Base-by-base conservation (phyloP, 768 basidiomycete genomes). In the Collybia sordida region DNA sequence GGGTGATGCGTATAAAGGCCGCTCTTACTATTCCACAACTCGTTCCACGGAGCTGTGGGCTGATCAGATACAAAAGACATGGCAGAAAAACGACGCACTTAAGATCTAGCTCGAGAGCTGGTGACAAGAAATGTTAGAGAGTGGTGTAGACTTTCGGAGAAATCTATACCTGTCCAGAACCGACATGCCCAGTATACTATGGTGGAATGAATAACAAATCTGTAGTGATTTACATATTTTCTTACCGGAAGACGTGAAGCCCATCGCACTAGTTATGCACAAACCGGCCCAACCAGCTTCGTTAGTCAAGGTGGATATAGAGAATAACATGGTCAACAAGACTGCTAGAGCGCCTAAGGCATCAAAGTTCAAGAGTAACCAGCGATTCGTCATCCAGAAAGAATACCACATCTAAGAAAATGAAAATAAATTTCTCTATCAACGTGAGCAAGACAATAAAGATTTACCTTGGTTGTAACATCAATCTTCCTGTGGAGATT, bases 341-440 rank as follows among this genome's bases (percentile, higher is more conserved):
- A 93, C 86, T 1, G 85, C 81, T 41, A 85, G 49, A 23, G 81
- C 88, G 23, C 91, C 90, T 8, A 95, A 78, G 1, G 73, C 56
- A 64, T 97, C 93, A 61, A 93, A 95, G 53, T 89, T 84, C 49
- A 95, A 66, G 28, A 94, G 69, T 2, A 96, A 74, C 90, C 88
- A 93, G 43, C 92, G 73, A 57, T 90, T 93, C 7, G 83, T 85
- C 90, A 93, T 92, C 92, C 92, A 93, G 67, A 88, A 88, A 12
- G 72, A 79, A 61, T 91, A 90, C 86, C 85, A 90, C 87, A 90
- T 88, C 85, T 84, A 17, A 36, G 38, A 38, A 34, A 15, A 45
- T 51, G 23, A 49, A 18, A 2, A 21, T 39, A 6, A 42, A 42
- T 39, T 12, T 47, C 24, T 27, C 35, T n/a, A n/a, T 22, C 22